These are phyloP conservation scores for Allomyces macrogynus DNA, from an alignment of 192 early-diverging fungal species.

Conservation along the genomic window DNA sequence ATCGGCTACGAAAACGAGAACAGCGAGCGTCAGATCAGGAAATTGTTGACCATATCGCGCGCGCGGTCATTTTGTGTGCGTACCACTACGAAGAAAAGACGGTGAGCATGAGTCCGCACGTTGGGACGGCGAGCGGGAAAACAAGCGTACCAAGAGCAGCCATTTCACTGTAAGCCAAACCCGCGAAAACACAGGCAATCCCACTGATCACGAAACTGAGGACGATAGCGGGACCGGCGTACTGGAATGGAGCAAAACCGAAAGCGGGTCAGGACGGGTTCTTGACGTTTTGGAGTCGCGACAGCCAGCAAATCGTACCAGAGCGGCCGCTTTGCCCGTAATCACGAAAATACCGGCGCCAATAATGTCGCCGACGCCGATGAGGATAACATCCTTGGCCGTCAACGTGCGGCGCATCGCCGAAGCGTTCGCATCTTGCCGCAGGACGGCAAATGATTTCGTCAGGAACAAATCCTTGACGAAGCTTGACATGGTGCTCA, in stretches of 20 bases:
- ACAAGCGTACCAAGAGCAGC: constrained; percentile 41
- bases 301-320: neutral
- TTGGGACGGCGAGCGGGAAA: too few species aligned
- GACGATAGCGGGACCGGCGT: constrained; percentile 70
- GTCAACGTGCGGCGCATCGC: constrained; percentile 30
- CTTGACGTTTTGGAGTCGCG: neutral
- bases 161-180: constrained; percentile 70
- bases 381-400: constrained; percentile 33
- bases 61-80: too few species aligned
- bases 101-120: too few species aligned
- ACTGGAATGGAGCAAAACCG: constrained; percentile 45
- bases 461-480: too few species aligned
- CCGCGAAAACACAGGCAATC: constrained; percentile 47
- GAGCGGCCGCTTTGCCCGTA: constrained; percentile 17
- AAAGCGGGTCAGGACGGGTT: neutral
- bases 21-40: too few species aligned
- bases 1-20: constrained; percentile 21
- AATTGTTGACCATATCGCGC: too few species aligned
- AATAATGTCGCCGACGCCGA: constrained; percentile 59
- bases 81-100: too few species aligned
- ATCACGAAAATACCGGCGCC: constrained; percentile 69
- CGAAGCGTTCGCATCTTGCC: constrained; percentile 17
- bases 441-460: neutral
- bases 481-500: too few species aligned
- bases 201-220: constrained; percentile 67